A percentile compares a stretch with the other conserved stretches of the same genome.
These are phyloP conservation scores for Pseudogymnoascus sp. DNA, from an alignment of 2,329 filamentous ascomycete species.

Conservation along the genomic window DNA sequence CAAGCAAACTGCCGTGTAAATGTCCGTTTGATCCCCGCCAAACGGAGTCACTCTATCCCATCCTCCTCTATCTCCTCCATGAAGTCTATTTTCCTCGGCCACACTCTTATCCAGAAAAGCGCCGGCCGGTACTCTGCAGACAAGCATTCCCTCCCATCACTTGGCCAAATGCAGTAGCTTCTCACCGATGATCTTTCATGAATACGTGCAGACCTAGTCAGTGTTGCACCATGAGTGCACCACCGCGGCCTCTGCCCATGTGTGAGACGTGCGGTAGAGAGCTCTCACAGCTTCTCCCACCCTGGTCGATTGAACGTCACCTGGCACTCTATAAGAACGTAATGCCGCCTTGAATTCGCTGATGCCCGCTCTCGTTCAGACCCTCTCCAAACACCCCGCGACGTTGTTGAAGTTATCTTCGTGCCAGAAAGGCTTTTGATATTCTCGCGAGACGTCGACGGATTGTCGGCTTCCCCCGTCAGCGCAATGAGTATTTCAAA, in stretches of 20 bases:
- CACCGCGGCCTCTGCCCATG: not conserved
- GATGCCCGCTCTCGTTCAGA: not conserved
- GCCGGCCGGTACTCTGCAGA: not conserved
- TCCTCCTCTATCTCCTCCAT: not conserved
- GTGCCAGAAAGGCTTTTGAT: not conserved
- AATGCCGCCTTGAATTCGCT: not conserved
- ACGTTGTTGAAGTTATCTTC: not conserved
- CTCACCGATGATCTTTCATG: not conserved
- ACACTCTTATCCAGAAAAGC: conserved; percentile 6
- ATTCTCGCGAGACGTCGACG: not conserved
- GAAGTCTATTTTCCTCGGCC: not conserved
- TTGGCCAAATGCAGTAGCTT: not conserved
- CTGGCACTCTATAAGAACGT: not conserved
- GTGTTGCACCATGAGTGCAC: not conserved
- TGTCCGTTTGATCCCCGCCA: not conserved
- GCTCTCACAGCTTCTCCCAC: not conserved
- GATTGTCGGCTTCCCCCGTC: not conserved
- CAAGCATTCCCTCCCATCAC: not conserved
- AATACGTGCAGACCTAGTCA: not conserved
- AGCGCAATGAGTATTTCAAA: not conserved
- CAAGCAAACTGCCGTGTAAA: conserved; percentile 4
- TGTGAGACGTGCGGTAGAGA: not conserved
- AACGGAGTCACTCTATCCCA: not conserved
- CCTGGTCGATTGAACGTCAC: not conserved
- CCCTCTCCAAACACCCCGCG: not conserved